phyloP scores from a whole-genome alignment of 176 grass and related monocot genomes.

The Phyllostachys edulis region DNA sequence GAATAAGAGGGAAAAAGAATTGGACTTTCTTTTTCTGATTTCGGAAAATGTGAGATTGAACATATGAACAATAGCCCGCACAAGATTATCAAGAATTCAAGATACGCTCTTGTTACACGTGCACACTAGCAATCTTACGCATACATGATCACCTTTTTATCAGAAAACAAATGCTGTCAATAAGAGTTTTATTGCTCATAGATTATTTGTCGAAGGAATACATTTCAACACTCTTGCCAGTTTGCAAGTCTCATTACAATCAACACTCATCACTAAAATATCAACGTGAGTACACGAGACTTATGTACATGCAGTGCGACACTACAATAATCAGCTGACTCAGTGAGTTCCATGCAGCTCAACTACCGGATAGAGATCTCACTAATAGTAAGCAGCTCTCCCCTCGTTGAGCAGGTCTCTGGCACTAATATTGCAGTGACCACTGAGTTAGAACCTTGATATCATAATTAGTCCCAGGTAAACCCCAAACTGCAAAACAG shows the following conservation, averaged over 20 bases:
- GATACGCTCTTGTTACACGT: neutral
- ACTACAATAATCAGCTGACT: constrained; percentile 19
- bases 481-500: constrained; percentile 8
- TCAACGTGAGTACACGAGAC: constrained; percentile 22
- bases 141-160: neutral
- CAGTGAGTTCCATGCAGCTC: neutral
- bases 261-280: constrained; percentile 16
- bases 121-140: neutral
- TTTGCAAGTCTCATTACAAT: neutral
- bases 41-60: neutral
- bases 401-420: constrained; percentile 46
- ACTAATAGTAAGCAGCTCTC: constrained; percentile 17
- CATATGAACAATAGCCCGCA: neutral
- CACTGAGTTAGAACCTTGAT: constrained; percentile 27
- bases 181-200: constrained; percentile 34
- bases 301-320: constrained; percentile 25
- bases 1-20: neutral
- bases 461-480: constrained; percentile 44
- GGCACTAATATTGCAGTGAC: constrained; percentile 68
- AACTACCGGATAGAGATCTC: constrained; percentile 19
- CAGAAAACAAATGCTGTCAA: neutral
- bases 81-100: neutral
- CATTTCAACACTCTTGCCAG: constrained; percentile 1
- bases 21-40: neutral
- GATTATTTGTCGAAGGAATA: constrained; percentile 24